Percentiles rank a stretch among this genome's conserved stretches.
phyloP scores from a whole-genome alignment of 305 asterid genomes.

The Andrographis paniculata region DNA sequence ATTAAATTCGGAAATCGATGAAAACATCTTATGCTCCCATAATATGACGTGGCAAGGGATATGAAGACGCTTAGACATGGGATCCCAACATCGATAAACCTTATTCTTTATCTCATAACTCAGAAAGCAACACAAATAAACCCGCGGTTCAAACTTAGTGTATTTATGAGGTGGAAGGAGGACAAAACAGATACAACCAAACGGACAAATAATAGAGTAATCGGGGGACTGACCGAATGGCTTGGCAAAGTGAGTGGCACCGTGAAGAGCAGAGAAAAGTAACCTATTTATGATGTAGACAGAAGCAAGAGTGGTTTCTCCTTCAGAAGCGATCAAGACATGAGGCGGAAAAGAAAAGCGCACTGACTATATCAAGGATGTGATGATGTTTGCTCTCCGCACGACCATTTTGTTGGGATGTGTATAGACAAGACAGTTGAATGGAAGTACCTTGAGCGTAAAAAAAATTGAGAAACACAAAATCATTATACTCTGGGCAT shows the following conservation, averaged over 20 bases:
- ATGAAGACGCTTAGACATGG: neutral
- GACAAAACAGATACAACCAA: neutral
- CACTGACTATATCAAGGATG: no score
- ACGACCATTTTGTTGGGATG: neutral
- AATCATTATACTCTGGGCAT: neutral
- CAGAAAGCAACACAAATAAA: neutral
- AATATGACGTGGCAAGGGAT: neutral
- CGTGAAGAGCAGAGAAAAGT: no score
- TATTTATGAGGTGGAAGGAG: neutral
- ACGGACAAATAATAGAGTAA: neutral
- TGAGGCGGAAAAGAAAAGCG: neutral
- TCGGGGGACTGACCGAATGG: neutral
- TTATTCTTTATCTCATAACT: neutral
- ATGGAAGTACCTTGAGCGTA: neutral
- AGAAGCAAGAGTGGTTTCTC: neutral
- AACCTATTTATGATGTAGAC: neutral
- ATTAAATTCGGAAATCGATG: neutral
- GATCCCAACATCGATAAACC: neutral
- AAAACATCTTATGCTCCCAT: neutral
- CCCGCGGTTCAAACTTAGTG: neutral
- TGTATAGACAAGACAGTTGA: neutral
- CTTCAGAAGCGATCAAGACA: neutral
- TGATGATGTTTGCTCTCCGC: neutral
- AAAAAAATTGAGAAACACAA: neutral
- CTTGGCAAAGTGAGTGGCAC: neutral